Conservation (phyloP, 768 basidiomycete species). For the Xerocomellus intermedius region DNA sequence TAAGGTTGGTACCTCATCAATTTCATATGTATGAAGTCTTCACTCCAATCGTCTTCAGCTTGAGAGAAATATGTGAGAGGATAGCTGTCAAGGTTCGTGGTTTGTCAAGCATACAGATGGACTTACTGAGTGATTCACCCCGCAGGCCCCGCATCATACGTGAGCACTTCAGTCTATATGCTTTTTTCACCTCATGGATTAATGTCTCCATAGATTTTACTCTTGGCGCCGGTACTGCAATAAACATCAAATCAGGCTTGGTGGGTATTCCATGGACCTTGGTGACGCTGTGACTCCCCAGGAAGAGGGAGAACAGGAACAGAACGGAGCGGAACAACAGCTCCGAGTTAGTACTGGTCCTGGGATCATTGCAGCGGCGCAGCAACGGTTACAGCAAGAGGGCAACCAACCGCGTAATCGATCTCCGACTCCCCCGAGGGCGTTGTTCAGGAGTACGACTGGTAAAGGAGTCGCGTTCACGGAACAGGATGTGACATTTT, state of each 20-base stretch:
- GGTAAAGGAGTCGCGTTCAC: conserved; percentile 91
- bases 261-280: conserved; percentile 76
- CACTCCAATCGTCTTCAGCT: conserved; percentile 13
- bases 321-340: conserved; percentile 42
- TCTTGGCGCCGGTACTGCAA: conserved; percentile 93
- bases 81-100: conserved; percentile 72
- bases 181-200: background rate
- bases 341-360: conserved; percentile 38
- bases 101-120: background rate
- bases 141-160: conserved; percentile 86
- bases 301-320: conserved; percentile 43
- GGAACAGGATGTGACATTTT: conserved; percentile 74
- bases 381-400: conserved; percentile 40
- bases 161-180: conserved; percentile 32
- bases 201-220: conserved; percentile 59
- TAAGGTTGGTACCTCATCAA: conserved; percentile 50
- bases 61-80: conserved; percentile 85
- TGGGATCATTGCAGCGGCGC: conserved; percentile 45
- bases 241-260: conserved; percentile 88
- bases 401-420: conserved; percentile 47
- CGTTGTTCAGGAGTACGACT: conserved; percentile 79
- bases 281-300: conserved; percentile 48
- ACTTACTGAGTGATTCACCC: conserved; percentile 2
- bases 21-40: conserved; percentile 26
- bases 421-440: conserved; percentile 79